Evolutionary conservation across 805 yeast genomes (phyloP), one percentile per base, ranked within the genome.

Genomic region (Scheffersomyces stipitis): DNA sequence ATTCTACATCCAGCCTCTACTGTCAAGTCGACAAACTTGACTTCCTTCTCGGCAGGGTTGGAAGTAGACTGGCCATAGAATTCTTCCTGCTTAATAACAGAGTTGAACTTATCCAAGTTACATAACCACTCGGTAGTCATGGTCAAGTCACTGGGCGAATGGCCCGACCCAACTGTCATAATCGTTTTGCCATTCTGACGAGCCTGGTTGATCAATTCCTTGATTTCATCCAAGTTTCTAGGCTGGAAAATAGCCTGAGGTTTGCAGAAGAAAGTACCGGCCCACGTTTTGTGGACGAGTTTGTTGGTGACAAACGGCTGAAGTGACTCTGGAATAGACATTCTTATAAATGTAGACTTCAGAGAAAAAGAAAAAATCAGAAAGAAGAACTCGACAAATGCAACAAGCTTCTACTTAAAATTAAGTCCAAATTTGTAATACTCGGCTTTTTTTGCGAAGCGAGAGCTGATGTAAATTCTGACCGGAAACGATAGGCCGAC

Each of bases 1-100:
- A 91, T 66, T 43, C 96, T 71, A 37, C 86, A 73, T 18, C 99
- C 99, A 0, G 96, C 96, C 60, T 91, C 95, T n/a, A 89, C 96
- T 0, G 93, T 84, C 36, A 91, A 80, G 62, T 91, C 98, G 5
- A 95, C 85, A 58, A 70, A 91, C 42, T 79, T 72, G 7, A 81
- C 81, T 43, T 67, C 73, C 20, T 45, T 37, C 51, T 56, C 6
- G 50, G 46, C 29, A 55, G 46, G 8, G 60, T 56, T 9, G 66
- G 69, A 5, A 5, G 37, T 24, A 3, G 52, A 33, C 1, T 69
- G 66, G n/a, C 80, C 76, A 15, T 56, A 61, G 37, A 77, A 70
- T 26, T 71, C 74, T 26, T 69, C 58, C 33, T 76, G 58, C 15
- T 54, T 48, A 17, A 82, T 48, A 14, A 88, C 78, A n/a, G 59